Evolutionary conservation across 345 rosid genomes (phyloP).

Genomic region (Excoecaria agallocha): DNA sequence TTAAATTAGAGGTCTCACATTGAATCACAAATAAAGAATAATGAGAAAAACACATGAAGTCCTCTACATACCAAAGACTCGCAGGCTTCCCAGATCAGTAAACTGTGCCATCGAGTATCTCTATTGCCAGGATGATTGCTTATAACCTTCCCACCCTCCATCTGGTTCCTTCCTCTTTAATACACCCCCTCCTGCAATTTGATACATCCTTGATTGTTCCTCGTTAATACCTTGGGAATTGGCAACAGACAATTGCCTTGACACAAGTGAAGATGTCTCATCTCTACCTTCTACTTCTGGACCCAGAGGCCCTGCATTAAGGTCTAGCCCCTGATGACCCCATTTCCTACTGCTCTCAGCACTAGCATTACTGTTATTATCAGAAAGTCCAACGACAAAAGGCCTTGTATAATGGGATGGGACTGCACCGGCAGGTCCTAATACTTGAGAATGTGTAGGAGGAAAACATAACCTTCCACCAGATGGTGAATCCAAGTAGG

Average conservation of each 20-base stretch:
- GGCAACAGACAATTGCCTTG: constrained; percentile 52
- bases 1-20: too few species aligned
- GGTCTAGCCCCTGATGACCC: constrained; percentile 68
- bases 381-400: constrained; percentile 55
- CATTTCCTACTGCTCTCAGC: constrained; percentile 56
- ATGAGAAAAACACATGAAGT: not conserved
- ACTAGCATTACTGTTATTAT: constrained; percentile 41
- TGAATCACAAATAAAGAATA: not conserved
- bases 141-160: constrained; percentile 85
- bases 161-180: constrained; percentile 88
- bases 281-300: constrained; percentile 64
- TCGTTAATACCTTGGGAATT: constrained; percentile 52
- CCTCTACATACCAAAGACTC: constrained; percentile 21
- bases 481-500: constrained; percentile 67
- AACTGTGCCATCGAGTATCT: constrained; percentile 9
- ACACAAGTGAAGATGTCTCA: constrained; percentile 43
- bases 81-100: constrained; percentile 32
- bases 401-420: constrained; percentile 60
- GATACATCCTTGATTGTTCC: constrained; percentile 74
- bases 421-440: constrained; percentile 54
- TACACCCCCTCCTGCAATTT: constrained; percentile 43
- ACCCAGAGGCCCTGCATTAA: constrained; percentile 78
- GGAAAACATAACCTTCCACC: constrained; percentile 66
- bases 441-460: constrained; percentile 56
- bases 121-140: constrained; percentile 79